Evolutionary conservation across 2,329 filamentous ascomycete species (phyloP).

Genomic region (Chaetomium olivaceum): DNA sequence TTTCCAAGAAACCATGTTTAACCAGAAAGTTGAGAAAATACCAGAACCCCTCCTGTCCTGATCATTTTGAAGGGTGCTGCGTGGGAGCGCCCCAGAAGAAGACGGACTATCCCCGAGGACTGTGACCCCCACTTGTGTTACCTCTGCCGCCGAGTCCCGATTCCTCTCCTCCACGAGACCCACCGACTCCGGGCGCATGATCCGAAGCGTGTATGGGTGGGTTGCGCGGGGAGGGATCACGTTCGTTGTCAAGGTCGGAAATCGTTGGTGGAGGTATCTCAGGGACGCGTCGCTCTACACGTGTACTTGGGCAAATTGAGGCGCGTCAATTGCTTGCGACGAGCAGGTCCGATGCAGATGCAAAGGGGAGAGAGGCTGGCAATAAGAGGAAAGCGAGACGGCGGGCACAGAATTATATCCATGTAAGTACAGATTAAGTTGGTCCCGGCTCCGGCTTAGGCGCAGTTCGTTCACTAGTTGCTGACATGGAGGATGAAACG

Average conservation of each 20-base stretch:
- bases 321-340: neutral
- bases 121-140: conserved; percentile 1
- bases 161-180: conserved; percentile 17
- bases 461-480: neutral
- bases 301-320: neutral
- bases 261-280: neutral
- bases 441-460: neutral
- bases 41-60: neutral
- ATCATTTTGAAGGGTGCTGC: neutral
- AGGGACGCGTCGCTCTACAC: neutral
- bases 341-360: neutral
- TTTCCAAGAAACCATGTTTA: conserved; percentile 22
- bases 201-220: neutral
- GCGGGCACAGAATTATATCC: neutral
- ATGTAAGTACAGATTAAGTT: neutral
- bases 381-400: neutral
- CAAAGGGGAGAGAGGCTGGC: neutral
- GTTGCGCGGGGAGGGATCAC: neutral
- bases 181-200: conserved; percentile 18
- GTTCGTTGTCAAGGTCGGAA: neutral
- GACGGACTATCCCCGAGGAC: neutral
- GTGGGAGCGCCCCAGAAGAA: neutral
- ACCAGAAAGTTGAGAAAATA: conserved; percentile 8
- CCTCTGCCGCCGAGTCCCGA: conserved; percentile 3
- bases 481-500: neutral